Base-by-base conservation (phyloP, 768 basidiomycete species). In the Tulasnella sp. region DNA sequence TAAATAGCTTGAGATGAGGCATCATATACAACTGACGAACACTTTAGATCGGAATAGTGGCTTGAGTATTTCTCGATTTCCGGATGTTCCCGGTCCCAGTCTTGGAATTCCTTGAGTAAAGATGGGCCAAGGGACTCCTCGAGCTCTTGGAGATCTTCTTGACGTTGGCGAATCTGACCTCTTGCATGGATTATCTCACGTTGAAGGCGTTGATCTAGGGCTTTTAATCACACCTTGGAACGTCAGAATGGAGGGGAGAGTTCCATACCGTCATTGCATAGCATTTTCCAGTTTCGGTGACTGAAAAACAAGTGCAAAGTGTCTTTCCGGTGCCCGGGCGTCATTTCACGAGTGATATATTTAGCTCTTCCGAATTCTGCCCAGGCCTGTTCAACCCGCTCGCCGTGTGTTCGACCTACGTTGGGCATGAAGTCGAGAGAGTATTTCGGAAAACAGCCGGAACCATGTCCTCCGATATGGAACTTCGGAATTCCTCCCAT, bases 281-380 rank as follows among this genome's bases (percentile, higher is more conserved):
- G 61, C 26, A 67, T 67, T 35, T 20, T 32, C 61, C 61, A 67
- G 26, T 67, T 67, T 26, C 32, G 11, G 26, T 67, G n/a, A 16
- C 61, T 35, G 32, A 67, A 67, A 26, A 67, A 29, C 26, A 26
- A 10, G 32, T 26, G 26, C 29, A 67, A 16, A 15, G 61, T 67
- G 11, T 67, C 61, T 13, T 67, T 67, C 16, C 32, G 11, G 61
- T 67, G 61, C 16, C 61, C 61, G 5, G 61, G 61, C 15, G 61
- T 67, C 61, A 67, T 67, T 67, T 67, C 61, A 26, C 61, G 32
- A 3, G 71, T 73, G 37, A 73, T 71, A 16, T 42, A 73, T 40
- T 73, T 73, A 9, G 71, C 71, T 37, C 16, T 39, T 13, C 46
- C 46, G 11, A 73, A 9, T 2, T 73, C 71, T 9, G 71, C 71